Evolutionary conservation across 2,329 filamentous ascomycete genomes (phyloP).

Genomic region (Simplicillium sp.): DNA sequence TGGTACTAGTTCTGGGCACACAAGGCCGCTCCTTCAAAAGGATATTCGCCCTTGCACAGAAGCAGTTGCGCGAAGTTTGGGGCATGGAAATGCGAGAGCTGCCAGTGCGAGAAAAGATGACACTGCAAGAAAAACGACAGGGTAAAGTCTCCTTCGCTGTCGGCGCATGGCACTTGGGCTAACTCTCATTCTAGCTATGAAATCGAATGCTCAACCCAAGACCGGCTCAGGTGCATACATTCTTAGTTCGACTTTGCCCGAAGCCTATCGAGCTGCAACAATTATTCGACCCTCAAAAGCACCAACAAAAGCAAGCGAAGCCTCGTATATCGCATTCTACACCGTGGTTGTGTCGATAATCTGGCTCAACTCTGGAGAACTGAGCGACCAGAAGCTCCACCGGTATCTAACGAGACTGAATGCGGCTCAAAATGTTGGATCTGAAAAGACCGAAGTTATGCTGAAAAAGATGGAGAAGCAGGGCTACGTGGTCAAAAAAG

Average conservation of each 20-base stretch:
- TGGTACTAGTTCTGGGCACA: constrained; percentile 56
- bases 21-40: constrained; percentile 61
- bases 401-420: constrained; percentile 68
- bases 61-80: constrained; percentile 60
- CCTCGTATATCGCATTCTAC: constrained; percentile 74
- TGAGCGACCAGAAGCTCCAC: constrained; percentile 71
- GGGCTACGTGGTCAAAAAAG: constrained; percentile 68
- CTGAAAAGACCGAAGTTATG: constrained; percentile 66
- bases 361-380: constrained; percentile 58
- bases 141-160: constrained; percentile 34
- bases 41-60: constrained; percentile 71
- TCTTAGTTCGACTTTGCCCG: constrained; percentile 63
- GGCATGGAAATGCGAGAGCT: constrained; percentile 92
- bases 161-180: constrained; percentile 11
- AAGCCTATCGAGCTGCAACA: constrained; percentile 51
- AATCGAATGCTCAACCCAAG: constrained; percentile 39
- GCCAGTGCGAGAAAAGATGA: constrained; percentile 70
- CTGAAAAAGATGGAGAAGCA: constrained; percentile 70
- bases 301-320: constrained; percentile 58
- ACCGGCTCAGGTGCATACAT: constrained; percentile 64
- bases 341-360: constrained; percentile 73
- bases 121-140: constrained; percentile 67
- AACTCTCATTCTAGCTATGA: constrained; percentile 22
- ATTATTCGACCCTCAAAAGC: constrained; percentile 62
- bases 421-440: constrained; percentile 62